Evolutionary conservation across 306 rosid species (phyloP).

Genomic region (Medicago lupulina): DNA sequence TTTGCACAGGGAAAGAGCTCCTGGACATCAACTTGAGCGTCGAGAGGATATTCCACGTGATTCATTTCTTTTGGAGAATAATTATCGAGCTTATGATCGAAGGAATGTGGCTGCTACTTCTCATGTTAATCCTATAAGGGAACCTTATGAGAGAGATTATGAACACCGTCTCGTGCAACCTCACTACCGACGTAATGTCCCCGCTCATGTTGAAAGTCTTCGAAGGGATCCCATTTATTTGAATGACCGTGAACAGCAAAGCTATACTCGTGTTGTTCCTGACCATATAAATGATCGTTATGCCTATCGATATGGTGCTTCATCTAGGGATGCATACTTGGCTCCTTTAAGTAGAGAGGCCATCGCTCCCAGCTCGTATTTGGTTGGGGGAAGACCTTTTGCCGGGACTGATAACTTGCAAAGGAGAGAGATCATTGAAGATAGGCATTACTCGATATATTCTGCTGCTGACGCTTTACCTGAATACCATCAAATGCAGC

Average conservation of each 20-base stretch:
- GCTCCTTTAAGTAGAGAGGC: conserved; percentile 62
- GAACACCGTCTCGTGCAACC: conserved; percentile 51
- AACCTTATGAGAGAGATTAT: conserved; percentile 58
- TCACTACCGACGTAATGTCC: conserved; percentile 43
- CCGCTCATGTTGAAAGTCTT: conserved; percentile 50
- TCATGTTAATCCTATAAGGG: conserved; percentile 43
- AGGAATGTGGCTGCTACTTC: conserved; percentile 49
- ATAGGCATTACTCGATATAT: conserved; percentile 62
- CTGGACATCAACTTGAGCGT: conserved; percentile 43
- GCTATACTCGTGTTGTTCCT: conserved; percentile 49
- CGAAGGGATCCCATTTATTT: conserved; percentile 52
- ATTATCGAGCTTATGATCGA: conserved; percentile 79
- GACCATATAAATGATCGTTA: conserved; percentile 55
- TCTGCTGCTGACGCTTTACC: conserved; percentile 58
- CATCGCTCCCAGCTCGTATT: conserved; percentile 52
- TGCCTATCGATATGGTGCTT: conserved; percentile 45
- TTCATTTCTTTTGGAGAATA: conserved; percentile 68
- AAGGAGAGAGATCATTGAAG: conserved; percentile 57
- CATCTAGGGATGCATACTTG: conserved; percentile 53
- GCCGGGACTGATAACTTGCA: conserved; percentile 49
- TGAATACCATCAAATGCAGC: conserved; percentile 47
- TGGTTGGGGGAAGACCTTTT: conserved; percentile 48
- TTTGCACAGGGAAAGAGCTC: conserved; percentile 44
- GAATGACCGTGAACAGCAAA: conserved; percentile 54
- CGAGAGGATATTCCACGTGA: conserved; percentile 62